phyloP scores from a whole-genome alignment of 768 basidiomycete species.

The Boletus sp. region DNA sequence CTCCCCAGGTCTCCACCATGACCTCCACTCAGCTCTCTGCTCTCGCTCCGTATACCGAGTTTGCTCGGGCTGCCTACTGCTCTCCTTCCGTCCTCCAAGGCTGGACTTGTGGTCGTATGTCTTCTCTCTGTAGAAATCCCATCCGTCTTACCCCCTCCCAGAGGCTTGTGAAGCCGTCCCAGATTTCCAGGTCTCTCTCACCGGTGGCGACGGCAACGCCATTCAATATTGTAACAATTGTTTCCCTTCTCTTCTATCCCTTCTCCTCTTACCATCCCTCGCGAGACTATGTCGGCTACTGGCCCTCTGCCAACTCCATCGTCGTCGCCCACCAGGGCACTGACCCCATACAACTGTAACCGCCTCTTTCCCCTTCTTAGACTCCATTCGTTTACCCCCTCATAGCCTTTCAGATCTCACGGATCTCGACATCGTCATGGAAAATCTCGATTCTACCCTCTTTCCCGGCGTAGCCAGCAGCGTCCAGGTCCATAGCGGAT shows the following conservation, averaged over 20 bases:
- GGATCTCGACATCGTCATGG: slow-evolving; percentile 43
- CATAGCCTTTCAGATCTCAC: slow-evolving; percentile 50
- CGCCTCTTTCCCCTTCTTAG: slow-evolving; percentile 6
- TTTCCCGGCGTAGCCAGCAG: slow-evolving; percentile 52
- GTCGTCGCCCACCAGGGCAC: slow-evolving; percentile 66
- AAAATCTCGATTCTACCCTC: slow-evolving; percentile 41
- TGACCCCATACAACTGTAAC: slow-evolving; percentile 52
- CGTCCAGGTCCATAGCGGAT: slow-evolving; percentile 53
- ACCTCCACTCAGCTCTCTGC: slow-evolving; percentile 33
- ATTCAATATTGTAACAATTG: slow-evolving; percentile 46
- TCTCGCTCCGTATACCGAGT: slow-evolving; percentile 48
- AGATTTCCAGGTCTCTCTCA: slow-evolving; percentile 33
- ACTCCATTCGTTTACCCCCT: not conserved
- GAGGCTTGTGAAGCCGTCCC: slow-evolving; percentile 41
- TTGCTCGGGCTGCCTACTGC: slow-evolving; percentile 59
- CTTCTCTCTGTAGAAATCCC: not conserved
- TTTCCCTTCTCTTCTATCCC: not conserved
- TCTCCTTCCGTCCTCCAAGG: slow-evolving; percentile 32
- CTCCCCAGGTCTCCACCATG: slow-evolving; percentile 16
- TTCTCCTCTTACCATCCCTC: not conserved
- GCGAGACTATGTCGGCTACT: slow-evolving; percentile 57
- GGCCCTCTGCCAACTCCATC: slow-evolving; percentile 47
- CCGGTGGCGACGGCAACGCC: slow-evolving; percentile 50
- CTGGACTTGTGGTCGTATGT: slow-evolving; percentile 47
- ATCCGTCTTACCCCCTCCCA: slow-evolving; percentile 5